These are phyloP conservation scores for Sanguinoderma infundibulare DNA, from an alignment of 1,284 basidiomycete genomes.

Conservation along the genomic window DNA sequence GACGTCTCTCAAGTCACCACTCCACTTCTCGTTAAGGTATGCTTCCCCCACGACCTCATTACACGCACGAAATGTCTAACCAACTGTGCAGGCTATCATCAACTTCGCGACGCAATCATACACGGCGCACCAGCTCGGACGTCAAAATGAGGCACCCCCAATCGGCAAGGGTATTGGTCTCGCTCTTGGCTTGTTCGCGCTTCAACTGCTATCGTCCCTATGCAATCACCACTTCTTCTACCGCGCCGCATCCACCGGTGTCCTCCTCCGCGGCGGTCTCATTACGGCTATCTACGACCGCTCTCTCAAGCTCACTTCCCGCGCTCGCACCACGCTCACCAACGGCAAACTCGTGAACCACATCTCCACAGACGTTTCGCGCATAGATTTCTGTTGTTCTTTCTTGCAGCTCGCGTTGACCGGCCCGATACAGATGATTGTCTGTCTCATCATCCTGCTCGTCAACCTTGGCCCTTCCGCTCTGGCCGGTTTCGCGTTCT, in stretches of 20 bases:
- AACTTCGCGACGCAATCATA: conserved; percentile 76
- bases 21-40: conserved; percentile 77
- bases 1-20: conserved; percentile 78
- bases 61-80: not conserved
- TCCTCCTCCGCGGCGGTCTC: conserved; percentile 84
- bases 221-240: conserved; percentile 85
- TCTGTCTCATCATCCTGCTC: conserved; percentile 73
- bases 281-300: conserved; percentile 89
- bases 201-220: conserved; percentile 75
- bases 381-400: conserved; percentile 89
- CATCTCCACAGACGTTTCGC: conserved; percentile 90
- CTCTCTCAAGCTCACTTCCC: conserved; percentile 78
- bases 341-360: conserved; percentile 92
- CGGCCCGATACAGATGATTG: conserved; percentile 72
- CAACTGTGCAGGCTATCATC: conserved; percentile 64
- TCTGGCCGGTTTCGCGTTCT: conserved; percentile 84
- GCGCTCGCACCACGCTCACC: conserved; percentile 81
- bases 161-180: conserved; percentile 80
- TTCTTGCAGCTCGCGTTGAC: conserved; percentile 86
- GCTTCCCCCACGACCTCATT: not conserved
- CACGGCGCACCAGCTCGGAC: conserved; percentile 51
- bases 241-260: conserved; percentile 73
- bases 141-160: conserved; percentile 47
- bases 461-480: conserved; percentile 80
- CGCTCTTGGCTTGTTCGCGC: conserved; percentile 68